Evolutionary conservation across 2,329 filamentous ascomycete species (phyloP), one percentile per base, ranked within the genome.

Genomic region (Xylariaceae sp.): DNA sequence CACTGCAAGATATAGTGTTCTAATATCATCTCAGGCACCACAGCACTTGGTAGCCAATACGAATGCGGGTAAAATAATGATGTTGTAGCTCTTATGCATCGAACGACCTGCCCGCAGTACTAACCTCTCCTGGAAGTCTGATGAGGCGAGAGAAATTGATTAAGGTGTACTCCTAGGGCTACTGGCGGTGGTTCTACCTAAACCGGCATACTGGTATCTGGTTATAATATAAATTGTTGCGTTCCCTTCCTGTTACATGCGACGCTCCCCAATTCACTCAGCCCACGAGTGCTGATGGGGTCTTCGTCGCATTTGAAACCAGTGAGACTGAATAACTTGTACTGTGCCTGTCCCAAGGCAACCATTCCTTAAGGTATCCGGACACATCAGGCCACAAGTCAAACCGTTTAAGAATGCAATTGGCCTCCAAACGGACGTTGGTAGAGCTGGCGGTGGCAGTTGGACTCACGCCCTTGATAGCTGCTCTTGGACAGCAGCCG

Each of bases 401-500:
- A 10, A 10, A 37, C 32, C 14, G 14, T 14, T 43, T 20, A 26
- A 43, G 4, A 14, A 62, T 62, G 60, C 51, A 40, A n/a, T 40
- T 57, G 3, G 23, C 43, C 16, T 21, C 43, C 16, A 40, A 23
- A n/a, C 37, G 18, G n/a, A 44, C 44, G 7, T 41, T 60, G 14
- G 26, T 62, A 18, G 20, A 21, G 19, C 50, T 54, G 16, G 48
- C 57, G n/a, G 46, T 52, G 18, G 54, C 37, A 26, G 37, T 44
- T 19, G 56, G 56, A 37, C 41, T 58, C 6, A 46, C 48, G 3
- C 57, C 60, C 14, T 44, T 60, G 12, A 54, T 42, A 6, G 45
- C 51, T 10, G 68, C 64, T 12, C 64, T 71, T 2, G 69, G 70
- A 44, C 69, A 71, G 49, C 52, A 66, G 47, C 65, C 65, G 18